Percentiles rank a stretch among this genome's conserved stretches.
Evolutionary conservation across 164 flowering plant species (phyloP).

Genomic region (Tinospora cordifolia): DNA sequence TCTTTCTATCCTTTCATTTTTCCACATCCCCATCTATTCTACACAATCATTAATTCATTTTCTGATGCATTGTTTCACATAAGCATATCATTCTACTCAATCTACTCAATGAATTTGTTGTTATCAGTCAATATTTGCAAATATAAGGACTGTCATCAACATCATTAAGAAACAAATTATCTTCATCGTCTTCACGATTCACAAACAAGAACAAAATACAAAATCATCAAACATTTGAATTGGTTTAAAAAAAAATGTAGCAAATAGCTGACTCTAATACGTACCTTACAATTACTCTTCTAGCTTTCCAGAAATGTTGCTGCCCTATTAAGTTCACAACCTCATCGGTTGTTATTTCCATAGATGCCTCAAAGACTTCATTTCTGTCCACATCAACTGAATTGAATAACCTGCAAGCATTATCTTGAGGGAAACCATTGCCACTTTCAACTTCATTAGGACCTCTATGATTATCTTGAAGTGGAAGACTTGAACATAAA

Average conservation of each 20-base stretch:
- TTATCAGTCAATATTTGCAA: not conserved
- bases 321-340: conserved; percentile 63
- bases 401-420: conserved; percentile 17
- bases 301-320: conserved; percentile 72
- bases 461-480: conserved; percentile 19
- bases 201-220: not conserved
- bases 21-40: too few relatives aligned
- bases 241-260: not conserved
- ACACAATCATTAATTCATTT: too few relatives aligned
- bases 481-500: conserved; percentile 15
- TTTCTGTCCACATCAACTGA: conserved; percentile 23
- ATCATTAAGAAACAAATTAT: too few relatives aligned
- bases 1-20: too few relatives aligned
- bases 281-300: conserved; percentile 73
- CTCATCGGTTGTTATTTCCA: conserved; percentile 58
- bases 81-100: too few relatives aligned
- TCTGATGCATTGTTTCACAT: too few relatives aligned
- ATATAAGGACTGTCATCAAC: not conserved
- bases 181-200: not conserved
- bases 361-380: conserved; percentile 46
- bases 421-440: conserved; percentile 17
- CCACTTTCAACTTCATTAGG: conserved; percentile 23
- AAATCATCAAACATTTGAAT: not conserved
- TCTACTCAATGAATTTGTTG: too few relatives aligned
- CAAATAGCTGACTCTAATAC: conserved; percentile 17